Conservation (phyloP, 1,139 yeast genomes). For the Blastobotrys aristatus region DNA sequence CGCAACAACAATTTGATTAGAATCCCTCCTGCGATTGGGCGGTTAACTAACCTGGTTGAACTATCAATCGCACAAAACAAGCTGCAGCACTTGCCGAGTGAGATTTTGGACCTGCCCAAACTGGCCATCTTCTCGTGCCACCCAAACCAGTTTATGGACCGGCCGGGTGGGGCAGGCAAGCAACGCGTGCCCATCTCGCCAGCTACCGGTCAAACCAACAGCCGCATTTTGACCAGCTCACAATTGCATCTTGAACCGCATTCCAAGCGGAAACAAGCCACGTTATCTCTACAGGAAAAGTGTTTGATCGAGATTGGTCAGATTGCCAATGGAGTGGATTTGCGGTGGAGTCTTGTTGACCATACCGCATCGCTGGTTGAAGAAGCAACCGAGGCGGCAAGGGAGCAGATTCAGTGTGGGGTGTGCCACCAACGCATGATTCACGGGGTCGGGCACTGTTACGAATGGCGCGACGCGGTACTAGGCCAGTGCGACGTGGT, state of each 20-base stretch:
- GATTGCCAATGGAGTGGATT: background rate
- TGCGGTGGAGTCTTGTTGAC: conserved; percentile 2
- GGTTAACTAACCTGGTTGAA: conserved; percentile 42
- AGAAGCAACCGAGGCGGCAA: conserved; percentile 1
- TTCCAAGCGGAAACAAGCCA: background rate
- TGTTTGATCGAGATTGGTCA: conserved; percentile 10
- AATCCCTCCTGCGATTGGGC: conserved; percentile 50
- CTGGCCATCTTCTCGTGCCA: conserved; percentile 45
- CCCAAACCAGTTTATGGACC: conserved; percentile 41
- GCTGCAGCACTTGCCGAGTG: conserved; percentile 50
- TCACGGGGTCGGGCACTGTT: conserved; percentile 48
- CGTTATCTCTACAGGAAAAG: conserved; percentile 8
- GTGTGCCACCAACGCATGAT: conserved; percentile 43
- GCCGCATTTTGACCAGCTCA: background rate
- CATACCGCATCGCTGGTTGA: background rate
- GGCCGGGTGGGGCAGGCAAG: conserved; percentile 6
- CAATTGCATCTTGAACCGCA: conserved; percentile 4
- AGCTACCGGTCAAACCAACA: background rate
- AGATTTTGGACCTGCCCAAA: conserved; percentile 43
- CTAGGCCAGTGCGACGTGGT: conserved; percentile 14
- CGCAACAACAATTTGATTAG: conserved; percentile 47
- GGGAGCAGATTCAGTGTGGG: conserved; percentile 40
- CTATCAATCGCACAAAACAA: conserved; percentile 51
- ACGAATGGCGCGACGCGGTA: conserved; percentile 55
- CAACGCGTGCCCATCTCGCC: background rate